A percentile compares a stretch with the other conserved stretches of the same genome.
These are phyloP conservation scores for Colletotrichum sp. DNA, from an alignment of 2,329 filamentous ascomycete genomes.

Conservation along the genomic window DNA sequence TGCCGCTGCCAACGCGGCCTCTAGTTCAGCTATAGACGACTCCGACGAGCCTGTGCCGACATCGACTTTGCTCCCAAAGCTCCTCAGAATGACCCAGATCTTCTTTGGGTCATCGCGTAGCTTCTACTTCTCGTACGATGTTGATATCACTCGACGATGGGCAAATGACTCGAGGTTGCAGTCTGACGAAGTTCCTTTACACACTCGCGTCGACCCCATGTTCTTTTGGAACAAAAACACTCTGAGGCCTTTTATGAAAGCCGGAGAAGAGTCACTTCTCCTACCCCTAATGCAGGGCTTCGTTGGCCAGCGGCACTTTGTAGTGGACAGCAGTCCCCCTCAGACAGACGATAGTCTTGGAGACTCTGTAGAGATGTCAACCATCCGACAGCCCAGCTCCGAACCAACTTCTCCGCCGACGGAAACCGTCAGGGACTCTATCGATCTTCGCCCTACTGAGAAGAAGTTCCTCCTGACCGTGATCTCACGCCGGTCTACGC, in stretches of 20 bases:
- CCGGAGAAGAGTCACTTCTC: slow-evolving; percentile 73
- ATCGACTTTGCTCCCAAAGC: slow-evolving; percentile 74
- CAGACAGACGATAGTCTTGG: slow-evolving; percentile 53
- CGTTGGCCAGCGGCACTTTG: slow-evolving; percentile 84
- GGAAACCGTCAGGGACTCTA: slow-evolving; percentile 31
- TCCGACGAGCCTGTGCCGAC: slow-evolving; percentile 31
- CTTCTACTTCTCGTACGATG: slow-evolving; percentile 95
- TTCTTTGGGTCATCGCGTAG: slow-evolving; percentile 82
- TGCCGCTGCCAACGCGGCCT: slow-evolving; percentile 19
- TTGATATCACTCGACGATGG: slow-evolving; percentile 81
- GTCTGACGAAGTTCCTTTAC: slow-evolving; percentile 64
- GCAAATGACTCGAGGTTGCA: slow-evolving; percentile 43
- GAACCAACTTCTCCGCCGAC: slow-evolving; percentile 27
- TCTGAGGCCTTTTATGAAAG: slow-evolving; percentile 73
- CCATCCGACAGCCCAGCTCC: slow-evolving; percentile 37
- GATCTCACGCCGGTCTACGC: slow-evolving; percentile 86
- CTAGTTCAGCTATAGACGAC: slow-evolving; percentile 46
- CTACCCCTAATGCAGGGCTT: slow-evolving; percentile 94
- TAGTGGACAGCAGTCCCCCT: slow-evolving; percentile 67
- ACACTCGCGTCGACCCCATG: slow-evolving; percentile 74
- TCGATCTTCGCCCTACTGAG: slow-evolving; percentile 53
- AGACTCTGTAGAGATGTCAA: slow-evolving; percentile 52
- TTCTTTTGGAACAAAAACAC: slow-evolving; percentile 94
- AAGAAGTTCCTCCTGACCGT: slow-evolving; percentile 80
- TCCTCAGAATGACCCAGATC: slow-evolving; percentile 82